Evolutionary conservation across 2,329 filamentous ascomycete genomes (phyloP), one percentile per base, ranked within the genome.

Genomic region (Pseudocercospora vitis): DNA sequence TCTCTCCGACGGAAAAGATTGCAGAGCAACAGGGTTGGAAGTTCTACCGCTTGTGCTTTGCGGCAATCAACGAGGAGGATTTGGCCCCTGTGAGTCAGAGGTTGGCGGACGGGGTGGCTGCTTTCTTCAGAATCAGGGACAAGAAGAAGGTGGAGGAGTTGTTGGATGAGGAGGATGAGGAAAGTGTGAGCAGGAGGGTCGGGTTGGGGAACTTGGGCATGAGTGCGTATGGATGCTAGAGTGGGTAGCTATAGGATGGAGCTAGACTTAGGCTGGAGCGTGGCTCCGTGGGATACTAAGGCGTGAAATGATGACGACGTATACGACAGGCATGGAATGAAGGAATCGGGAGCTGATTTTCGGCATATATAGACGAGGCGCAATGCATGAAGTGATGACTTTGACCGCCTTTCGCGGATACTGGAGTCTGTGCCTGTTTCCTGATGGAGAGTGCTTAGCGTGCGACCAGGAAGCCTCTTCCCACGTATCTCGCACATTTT

Each of bases 21-120:
- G 67, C 70, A 12, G 73, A 76, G 3, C 72, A 77, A 52, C 75
- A 81, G 35, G 86, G 83, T 2, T 91, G 86, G 83, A 80, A 81
- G 61, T 92, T 86, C 68, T 84, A 85, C 69, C 77, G 91, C 11
- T 67, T 96, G 29, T 95, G 89, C 72, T 96, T 96, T 73, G 90
- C 89, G 1, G 89, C 91, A 1, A 86, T 91, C 71, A 77, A 81
- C n/a, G 86, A 86, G 50, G 84, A 86, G 32, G 81, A 87, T 33
- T 75, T 96, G 4, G 80, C 78, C 19, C 71, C 72, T 4, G 82
- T 84, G 58, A 84, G 82, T 5, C 73, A 81, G 66, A 73, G 86
- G 21, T 84, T 95, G 64, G 83, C 81, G 0, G 78, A 83, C 28
- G 90, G 86, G 0, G 79, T 89, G 16, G 79, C 83, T 55, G 79